Base-by-base conservation (phyloP, 2,329 filamentous ascomycete species). In the Epichloe sibirici region DNA sequence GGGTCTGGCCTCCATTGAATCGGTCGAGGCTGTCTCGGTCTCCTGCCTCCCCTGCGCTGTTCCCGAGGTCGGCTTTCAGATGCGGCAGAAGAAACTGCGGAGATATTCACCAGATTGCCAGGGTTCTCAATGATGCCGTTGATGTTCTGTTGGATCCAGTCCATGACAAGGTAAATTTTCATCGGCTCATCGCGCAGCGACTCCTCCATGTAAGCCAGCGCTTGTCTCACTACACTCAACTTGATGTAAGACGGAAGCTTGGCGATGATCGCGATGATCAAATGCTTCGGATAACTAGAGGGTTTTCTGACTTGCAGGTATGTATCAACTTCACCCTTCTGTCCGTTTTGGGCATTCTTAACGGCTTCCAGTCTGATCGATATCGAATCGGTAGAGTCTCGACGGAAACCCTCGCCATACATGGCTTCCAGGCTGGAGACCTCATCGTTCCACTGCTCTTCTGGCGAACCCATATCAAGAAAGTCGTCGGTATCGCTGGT, bases 161-260 rank as follows among this genome's bases (percentile, higher is more conserved):
- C 90, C 50, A 91, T 78, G 12, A 95, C 76, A 58, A 88, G 88
- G 68, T 90, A 97, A 12, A 96, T 79, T 64, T 81, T 82, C 85
- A 95, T 95, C 40, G 89, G 87, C 63, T 94, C 89, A 25, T 89
- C 91, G 13, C 84, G 71, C 34, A 95, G 76, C 31, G 82, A 81
- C 48, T 83, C 77, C 48, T 81, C 73, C 2, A 90, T 83, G 63
- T 91, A 82, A 4, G 79, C 74, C 5, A 96, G 72, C 2, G 85
- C 82, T 66, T 86, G 83, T 59, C 88, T 85, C 61, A 93, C 81
- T 39, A 95, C 83, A 62, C 90, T 95, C 11, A 98, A 75, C 55
- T 91, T 88, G 63, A 97, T 94, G 62, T 98, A 95, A 3, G 93
- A 89, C 21, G 93, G 93, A 12, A 97, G 76, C 11, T 80, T 78